Percentiles rank a stretch among this genome's conserved stretches.
These are phyloP conservation scores for Syzygium oleosum DNA, from an alignment of 345 rosid species.

Conservation along the genomic window DNA sequence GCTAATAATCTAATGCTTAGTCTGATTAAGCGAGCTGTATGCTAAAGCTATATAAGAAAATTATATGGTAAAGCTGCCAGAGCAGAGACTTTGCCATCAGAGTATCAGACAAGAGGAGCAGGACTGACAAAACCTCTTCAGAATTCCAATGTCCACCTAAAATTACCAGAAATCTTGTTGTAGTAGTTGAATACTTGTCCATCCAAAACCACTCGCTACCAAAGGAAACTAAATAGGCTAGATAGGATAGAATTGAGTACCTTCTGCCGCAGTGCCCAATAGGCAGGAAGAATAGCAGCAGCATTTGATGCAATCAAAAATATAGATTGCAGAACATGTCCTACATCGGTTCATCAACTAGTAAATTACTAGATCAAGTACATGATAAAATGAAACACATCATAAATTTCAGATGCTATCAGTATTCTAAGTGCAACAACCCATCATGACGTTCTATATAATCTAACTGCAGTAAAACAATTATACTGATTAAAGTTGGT, in stretches of 20 bases:
- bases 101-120: neutral
- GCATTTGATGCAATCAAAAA: conserved; percentile 85
- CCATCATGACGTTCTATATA: neutral
- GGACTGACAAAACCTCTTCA: neutral
- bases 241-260: conserved; percentile 17
- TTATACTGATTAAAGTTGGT: neutral
- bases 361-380: neutral
- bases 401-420: neutral
- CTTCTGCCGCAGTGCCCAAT: conserved; percentile 81
- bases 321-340: conserved; percentile 62
- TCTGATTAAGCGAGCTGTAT: neutral
- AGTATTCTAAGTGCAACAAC: neutral
- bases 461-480: neutral
- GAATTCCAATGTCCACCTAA: neutral
- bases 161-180: neutral
- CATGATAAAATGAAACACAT: neutral
- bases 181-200: neutral
- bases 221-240: neutral
- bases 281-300: conserved; percentile 86
- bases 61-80: neutral
- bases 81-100: neutral
- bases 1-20: neutral
- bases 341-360: conserved; percentile 28
- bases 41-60: neutral
- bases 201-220: neutral